Evolutionary conservation across 805 yeast species (phyloP).

Genomic region (Myxozyma kluyveri): DNA sequence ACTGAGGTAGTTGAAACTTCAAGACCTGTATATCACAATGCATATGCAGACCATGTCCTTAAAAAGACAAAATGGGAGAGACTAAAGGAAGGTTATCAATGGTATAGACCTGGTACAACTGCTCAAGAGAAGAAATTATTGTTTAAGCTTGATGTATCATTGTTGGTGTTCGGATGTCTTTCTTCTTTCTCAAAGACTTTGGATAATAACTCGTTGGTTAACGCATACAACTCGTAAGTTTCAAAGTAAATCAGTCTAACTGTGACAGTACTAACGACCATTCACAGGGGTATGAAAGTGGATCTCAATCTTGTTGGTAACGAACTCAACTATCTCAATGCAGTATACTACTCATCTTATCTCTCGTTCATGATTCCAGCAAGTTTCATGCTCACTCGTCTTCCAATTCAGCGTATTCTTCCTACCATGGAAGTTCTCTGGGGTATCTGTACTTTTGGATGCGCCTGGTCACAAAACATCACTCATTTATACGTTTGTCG

Average conservation of each 20-base stretch:
- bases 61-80: conserved; percentile 21
- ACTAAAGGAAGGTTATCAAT: conserved; percentile 23
- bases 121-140: conserved; percentile 37
- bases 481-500: conserved; percentile 55
- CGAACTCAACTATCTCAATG: conserved; percentile 43
- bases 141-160: conserved; percentile 39
- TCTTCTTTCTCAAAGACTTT: conserved; percentile 50
- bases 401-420: conserved; percentile 39
- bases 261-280: background rate
- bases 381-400: conserved; percentile 38
- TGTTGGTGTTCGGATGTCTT: conserved; percentile 39
- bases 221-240: conserved; percentile 50
- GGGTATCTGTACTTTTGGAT: conserved; percentile 62
- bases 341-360: conserved; percentile 35
- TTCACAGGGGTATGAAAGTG: conserved; percentile 49
- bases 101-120: conserved; percentile 37
- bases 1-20: too few species aligned
- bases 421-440: conserved; percentile 47
- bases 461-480: conserved; percentile 43
- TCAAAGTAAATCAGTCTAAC: background rate
- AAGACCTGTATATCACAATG: too few species aligned
- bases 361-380: conserved; percentile 39
- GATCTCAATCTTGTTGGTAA: conserved; percentile 46
- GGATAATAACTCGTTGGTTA: conserved; percentile 49
- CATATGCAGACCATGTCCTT: too few species aligned